Conservation (phyloP, 768 basidiomycete genomes). For the Termitomyces sp. region DNA sequence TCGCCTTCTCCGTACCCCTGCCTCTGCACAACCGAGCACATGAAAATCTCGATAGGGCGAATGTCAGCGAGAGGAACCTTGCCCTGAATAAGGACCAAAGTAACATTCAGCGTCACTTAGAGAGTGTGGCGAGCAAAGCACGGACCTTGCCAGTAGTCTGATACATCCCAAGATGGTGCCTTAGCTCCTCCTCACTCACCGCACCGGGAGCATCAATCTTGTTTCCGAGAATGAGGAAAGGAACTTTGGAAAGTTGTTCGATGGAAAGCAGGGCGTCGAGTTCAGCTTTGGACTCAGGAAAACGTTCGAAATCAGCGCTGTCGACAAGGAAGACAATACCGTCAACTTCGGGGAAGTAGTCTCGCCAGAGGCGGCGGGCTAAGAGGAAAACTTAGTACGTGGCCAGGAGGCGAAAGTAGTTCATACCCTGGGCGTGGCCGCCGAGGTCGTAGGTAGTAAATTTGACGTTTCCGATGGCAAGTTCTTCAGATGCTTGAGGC, state of each 20-base stretch:
- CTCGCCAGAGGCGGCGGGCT: constrained; percentile 98
- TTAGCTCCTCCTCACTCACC: constrained; percentile 94
- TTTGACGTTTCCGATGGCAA: constrained; percentile 98
- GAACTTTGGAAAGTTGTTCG: constrained; percentile 92
- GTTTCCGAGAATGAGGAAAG: constrained; percentile 97
- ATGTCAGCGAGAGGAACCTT: constrained; percentile 97
- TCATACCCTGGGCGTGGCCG: constrained; percentile 90
- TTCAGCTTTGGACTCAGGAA: constrained; percentile 94
- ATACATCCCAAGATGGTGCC: constrained; percentile 91
- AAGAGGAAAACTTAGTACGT: background rate
- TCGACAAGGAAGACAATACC: constrained; percentile 99
- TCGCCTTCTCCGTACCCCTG: constrained; percentile 96
- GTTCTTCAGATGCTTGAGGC: constrained; percentile 86
- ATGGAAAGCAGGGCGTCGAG: constrained; percentile 94
- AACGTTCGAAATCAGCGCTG: constrained; percentile 94
- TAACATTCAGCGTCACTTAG: background rate
- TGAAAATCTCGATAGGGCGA: constrained; percentile 98
- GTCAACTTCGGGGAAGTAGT: constrained; percentile 99
- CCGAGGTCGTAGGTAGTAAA: constrained; percentile 99
- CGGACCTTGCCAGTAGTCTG: constrained; percentile 98
- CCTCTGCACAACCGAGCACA: constrained; percentile 99
- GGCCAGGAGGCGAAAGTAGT: background rate
- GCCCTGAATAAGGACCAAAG: constrained; percentile 50
- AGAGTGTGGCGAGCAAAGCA: constrained; percentile 3
- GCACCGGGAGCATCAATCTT: constrained; percentile 99